Evolutionary conservation across 768 basidiomycete genomes (phyloP), one percentile per base, ranked within the genome.

Genomic region (Boletus insuetus): DNA sequence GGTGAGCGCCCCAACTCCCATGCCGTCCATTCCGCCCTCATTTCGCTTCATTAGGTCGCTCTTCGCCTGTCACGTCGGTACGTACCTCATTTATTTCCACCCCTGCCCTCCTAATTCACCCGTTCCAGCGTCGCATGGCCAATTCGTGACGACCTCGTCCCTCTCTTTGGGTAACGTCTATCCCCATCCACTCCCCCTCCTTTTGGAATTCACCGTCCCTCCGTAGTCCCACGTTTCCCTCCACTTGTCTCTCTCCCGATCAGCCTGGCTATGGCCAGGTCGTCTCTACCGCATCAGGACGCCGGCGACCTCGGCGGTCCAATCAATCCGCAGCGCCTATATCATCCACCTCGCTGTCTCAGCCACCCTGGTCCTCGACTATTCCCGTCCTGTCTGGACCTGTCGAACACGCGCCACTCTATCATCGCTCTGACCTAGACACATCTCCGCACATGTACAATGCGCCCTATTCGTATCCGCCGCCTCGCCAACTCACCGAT

Each of bases 211-310:
- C 53, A 65, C 66, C 58, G 54, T 60, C 47, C 48, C 24, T 58
- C 56, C 56, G 20, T 66, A 92, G 91, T 0, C 91, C 91, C 22
- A 89, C 83, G 45, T 94, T 94, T 67, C 91, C 91, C 8, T 82
- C 78, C 51, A 89, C 87, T 29, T 94, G 91, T 67, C 75, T 94
- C 49, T 83, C 89, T 1, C 91, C 91, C 48, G 89, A 91, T 69
- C 89, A 91, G 59, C 82, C 90, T 34, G 91, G 92, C 9, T 94
- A 86, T 69, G 91, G 92, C 22, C 91, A 93, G 67, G 85, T 94
- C 45, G 82, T 92, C 17, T 75, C 85, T 42, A 77, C 75, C 31
- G 77, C 80, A 32, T 74, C 81, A 26, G 80, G 79, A n/a, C 79
- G 85, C 56, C 81, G 87, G 46, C 79, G 86, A 43, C 72, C 81